Evolutionary conservation across 2,329 filamentous ascomycete species (phyloP), one percentile per base, ranked within the genome.

Genomic region (Xylaria polymorpha): DNA sequence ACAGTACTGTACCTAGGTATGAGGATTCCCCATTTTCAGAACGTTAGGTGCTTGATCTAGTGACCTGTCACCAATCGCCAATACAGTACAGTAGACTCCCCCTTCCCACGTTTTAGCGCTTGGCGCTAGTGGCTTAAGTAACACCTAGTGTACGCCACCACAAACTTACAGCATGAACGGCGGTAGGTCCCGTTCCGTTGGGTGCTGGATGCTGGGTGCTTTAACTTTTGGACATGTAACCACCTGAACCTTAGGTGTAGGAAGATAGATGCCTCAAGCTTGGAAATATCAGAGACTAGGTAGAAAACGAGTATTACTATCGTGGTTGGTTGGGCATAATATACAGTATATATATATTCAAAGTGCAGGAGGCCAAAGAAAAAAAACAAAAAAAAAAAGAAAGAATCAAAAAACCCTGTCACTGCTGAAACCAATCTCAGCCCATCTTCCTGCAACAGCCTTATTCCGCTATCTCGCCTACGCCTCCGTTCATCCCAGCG

Each of bases 401-500:
- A n/a, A n/a, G n/a, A n/a, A n/a, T n/a, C n/a, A 48, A 20, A 56
- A 41, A 9, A 25, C 41, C 39, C 20, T 39, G 41, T 46, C 64
- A 50, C 14, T 32, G n/a, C 50, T 62, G 64, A 66, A 57, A 66
- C 64, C 12, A 20, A 43, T 9, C n/a, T 43, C 20, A 57, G 20
- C 50, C 50, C 20, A 46, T 46, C 44, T 29, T 50, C 22, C 46
- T 29, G 32, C 15, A 39, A 57, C 41, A 56, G 41, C 39, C 64
- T 61, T 66, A 55, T 46, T 32, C 25, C 29, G 8, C 50, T n/a
- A 35, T n/a, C 29, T 6, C 22, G 20, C 20, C 46, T 12, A 6
- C 12, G 20, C 7, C 46, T n/a, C 4, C 3, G 12, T 29, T 9
- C 50, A 39, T 56, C 51, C 51, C 10, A 41, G 64, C 63, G 32